Conservation (phyloP, 2,329 filamentous ascomycete species). For the Ophiocordyceps australis region DNA sequence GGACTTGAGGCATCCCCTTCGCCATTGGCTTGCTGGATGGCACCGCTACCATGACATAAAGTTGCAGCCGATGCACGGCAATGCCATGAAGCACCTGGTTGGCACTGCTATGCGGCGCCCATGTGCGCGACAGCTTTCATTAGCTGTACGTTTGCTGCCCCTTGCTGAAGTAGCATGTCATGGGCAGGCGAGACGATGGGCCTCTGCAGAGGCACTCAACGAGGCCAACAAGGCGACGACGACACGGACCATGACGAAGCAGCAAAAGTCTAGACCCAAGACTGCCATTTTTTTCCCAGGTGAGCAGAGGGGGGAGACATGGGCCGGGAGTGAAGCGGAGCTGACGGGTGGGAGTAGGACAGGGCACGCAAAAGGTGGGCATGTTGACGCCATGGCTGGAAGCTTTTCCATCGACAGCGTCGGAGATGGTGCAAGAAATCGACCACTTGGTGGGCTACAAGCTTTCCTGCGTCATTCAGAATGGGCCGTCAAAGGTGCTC, state of each 20-base stretch:
- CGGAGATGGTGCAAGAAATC: slow-evolving; percentile 68
- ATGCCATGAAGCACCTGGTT: slow-evolving; percentile 13
- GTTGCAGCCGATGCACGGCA: slow-evolving; percentile 10
- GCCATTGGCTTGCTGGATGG: too few species aligned
- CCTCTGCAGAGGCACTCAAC: too few species aligned
- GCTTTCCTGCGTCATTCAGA: slow-evolving; percentile 59
- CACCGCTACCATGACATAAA: too few species aligned
- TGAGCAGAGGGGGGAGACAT: too few species aligned
- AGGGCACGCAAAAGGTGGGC: slow-evolving; percentile 77
- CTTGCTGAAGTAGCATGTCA: too few species aligned
- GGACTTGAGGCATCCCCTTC: too few species aligned
- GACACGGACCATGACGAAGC: slow-evolving; percentile 10
- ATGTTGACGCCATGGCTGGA: slow-evolving; percentile 79
- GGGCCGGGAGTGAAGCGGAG: too few species aligned
- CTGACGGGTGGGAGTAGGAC: too few species aligned
- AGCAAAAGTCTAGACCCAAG: slow-evolving; percentile 17
- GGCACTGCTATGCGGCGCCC: slow-evolving; percentile 10
- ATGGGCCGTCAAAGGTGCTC: slow-evolving; percentile 60
- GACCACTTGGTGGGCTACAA: slow-evolving; percentile 58
- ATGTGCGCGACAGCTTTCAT: too few species aligned
- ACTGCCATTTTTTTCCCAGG: slow-evolving; percentile 45
- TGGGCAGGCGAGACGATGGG: too few species aligned
- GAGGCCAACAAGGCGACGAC: too few species aligned
- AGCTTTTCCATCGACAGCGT: slow-evolving; percentile 63
- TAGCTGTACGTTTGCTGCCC: too few species aligned